Base-by-base conservation (phyloP, 176 grass and related monocot species). In the Oryza glaberrima region DNA sequence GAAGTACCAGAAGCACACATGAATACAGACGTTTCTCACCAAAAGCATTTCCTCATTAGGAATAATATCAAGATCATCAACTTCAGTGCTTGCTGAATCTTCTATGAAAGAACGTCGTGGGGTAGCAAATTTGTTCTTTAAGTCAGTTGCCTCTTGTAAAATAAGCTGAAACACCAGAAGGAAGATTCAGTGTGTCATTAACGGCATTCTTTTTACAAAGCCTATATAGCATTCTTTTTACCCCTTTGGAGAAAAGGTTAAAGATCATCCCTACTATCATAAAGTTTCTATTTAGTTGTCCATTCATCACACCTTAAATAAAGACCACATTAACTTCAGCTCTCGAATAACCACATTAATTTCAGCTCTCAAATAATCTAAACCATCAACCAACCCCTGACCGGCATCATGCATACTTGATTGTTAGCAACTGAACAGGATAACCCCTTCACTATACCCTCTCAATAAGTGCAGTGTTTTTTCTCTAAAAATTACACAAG, bases 41-140 rank as follows among this genome's bases (percentile, higher is more conserved):
- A 98, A 88, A 80, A 98, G 96, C 83, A 98, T 94, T 86, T 98
- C 91, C 83, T 94, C 96, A 2, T 98, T 98, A 34, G 96, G 93
- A 80, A 98, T 98, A 61, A 98, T 90, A 92, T 98, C 96, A 17
- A 98, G 82, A 61, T 98, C 96, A 80, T 98, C 96, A 64, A 98
- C 86, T 84, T 92, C 87, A 78, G 80, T 77, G n/a, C 74, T 89
- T 63, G 60, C 35, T 72, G 89, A 86, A 84, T 98, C 91, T 81
- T 95, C 93, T 80, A 98, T 69, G 7, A 83, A 79, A 85, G 96
- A 95, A 85, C 93, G 91, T 1, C 91, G 86, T 28, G 96, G 89
- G 20, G 89, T 89, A 61, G 82, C 86, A 94, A 95, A 98, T 65
- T 91, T 95, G 78, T 90, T 95, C 84, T 94, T 95, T 84, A 98